phyloP scores from a whole-genome alignment of 2,329 filamentous ascomycete genomes.

The Coniochaeta prunicola region DNA sequence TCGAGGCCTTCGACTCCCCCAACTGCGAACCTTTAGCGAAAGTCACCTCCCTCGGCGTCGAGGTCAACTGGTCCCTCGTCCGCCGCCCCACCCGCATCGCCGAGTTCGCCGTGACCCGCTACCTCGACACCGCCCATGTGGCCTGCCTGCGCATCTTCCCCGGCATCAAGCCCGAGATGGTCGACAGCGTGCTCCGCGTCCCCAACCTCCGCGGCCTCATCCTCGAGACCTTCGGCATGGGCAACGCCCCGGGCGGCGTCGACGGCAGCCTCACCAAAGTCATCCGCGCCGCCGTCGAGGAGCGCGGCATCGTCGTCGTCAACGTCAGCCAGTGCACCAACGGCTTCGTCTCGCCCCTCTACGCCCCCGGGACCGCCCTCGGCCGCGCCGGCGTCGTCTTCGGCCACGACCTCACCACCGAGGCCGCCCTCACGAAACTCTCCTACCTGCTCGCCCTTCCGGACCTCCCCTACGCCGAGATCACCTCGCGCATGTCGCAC shows the following conservation, averaged over 20 bases:
- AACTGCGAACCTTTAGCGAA: slow-evolving; percentile 76
- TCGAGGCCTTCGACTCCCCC: slow-evolving; percentile 83
- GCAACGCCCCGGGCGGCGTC: slow-evolving; percentile 77
- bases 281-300: slow-evolving; percentile 66
- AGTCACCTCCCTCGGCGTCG: slow-evolving; percentile 73
- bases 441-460: slow-evolving; percentile 73
- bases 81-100: slow-evolving; percentile 66
- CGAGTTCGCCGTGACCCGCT: slow-evolving; percentile 65
- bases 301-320: slow-evolving; percentile 76
- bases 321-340: slow-evolving; percentile 86
- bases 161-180: slow-evolving; percentile 88
- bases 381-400: slow-evolving; percentile 82
- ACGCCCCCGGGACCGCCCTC: slow-evolving; percentile 69
- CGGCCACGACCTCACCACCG: slow-evolving; percentile 80
- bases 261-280: slow-evolving; percentile 75
- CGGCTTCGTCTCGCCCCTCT: slow-evolving; percentile 70
- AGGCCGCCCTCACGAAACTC: slow-evolving; percentile 86
- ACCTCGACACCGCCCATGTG: slow-evolving; percentile 80
- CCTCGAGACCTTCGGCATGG: slow-evolving; percentile 87
- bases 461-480: slow-evolving; percentile 54
- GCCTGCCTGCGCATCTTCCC: slow-evolving; percentile 87
- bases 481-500: slow-evolving; percentile 63
- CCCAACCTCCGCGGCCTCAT: slow-evolving; percentile 75
- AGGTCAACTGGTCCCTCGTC: slow-evolving; percentile 74
- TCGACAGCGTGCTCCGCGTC: slow-evolving; percentile 72